These are phyloP conservation scores for Corylus americana DNA, from an alignment of 306 rosid genomes.

Conservation along the genomic window DNA sequence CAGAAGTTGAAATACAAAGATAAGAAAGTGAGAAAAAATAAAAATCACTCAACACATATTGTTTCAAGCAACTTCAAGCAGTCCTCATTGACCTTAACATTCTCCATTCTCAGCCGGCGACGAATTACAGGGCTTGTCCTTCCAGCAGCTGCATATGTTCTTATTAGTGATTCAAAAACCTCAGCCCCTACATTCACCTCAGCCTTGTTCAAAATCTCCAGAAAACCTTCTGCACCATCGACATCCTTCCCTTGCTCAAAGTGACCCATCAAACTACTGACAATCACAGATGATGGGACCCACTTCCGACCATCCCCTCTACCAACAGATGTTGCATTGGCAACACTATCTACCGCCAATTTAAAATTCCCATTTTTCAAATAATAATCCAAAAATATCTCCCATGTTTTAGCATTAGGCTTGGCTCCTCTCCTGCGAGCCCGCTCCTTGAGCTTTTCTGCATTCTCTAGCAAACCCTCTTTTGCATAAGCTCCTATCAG, in stretches of 20 bases:
- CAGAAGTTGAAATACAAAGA: slow-evolving; percentile 28
- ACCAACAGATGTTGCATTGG: slow-evolving; percentile 61
- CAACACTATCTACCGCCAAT: slow-evolving; percentile 61
- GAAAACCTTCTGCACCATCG: slow-evolving; percentile 75
- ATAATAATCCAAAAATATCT: slow-evolving; percentile 66
- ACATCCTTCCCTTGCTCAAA: slow-evolving; percentile 81
- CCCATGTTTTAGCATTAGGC: slow-evolving; percentile 82
- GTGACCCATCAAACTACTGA: slow-evolving; percentile 55
- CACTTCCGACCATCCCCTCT: slow-evolving; percentile 74
- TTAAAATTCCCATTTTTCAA: slow-evolving; percentile 54
- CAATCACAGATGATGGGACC: slow-evolving; percentile 51
- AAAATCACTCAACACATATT: slow-evolving; percentile 57
- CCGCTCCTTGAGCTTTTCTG: slow-evolving; percentile 59
- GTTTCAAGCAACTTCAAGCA: slow-evolving; percentile 64
- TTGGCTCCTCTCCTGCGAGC: slow-evolving; percentile 74
- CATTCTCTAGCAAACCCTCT: slow-evolving; percentile 67
- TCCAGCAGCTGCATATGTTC: slow-evolving; percentile 79
- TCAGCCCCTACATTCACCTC: slow-evolving; percentile 46
- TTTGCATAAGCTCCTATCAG: slow-evolving; percentile 62
- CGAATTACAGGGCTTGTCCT: slow-evolving; percentile 54
- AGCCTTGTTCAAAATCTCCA: slow-evolving; percentile 66
- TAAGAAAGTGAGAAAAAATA: slow-evolving; percentile 13
- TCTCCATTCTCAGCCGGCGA: slow-evolving; percentile 81
- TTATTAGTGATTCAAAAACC: slow-evolving; percentile 76
- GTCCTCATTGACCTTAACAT: slow-evolving; percentile 62